A percentile compares a stretch with the other conserved stretches of the same genome.
phyloP scores from a whole-genome alignment of 345 rosid species.

The Anastatica hierochuntica region DNA sequence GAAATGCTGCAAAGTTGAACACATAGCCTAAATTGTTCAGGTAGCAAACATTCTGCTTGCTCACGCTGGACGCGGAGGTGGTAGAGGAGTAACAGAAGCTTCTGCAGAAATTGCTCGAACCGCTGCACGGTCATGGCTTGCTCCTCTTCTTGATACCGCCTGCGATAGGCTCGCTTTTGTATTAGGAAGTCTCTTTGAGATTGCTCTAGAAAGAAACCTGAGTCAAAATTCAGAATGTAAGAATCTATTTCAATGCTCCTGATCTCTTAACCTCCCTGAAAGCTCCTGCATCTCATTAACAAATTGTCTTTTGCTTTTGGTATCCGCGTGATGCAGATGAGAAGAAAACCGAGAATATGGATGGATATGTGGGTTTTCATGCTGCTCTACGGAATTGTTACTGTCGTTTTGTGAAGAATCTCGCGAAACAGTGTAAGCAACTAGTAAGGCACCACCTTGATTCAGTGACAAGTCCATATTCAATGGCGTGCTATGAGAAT shows the following conservation, averaged over 20 bases:
- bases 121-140: constrained; percentile 93
- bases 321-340: no score
- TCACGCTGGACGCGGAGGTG: constrained; percentile 86
- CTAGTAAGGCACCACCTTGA: constrained; percentile 87
- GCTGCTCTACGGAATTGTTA: constrained; percentile 78
- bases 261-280: neutral
- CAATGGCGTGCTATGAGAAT: constrained; percentile 79
- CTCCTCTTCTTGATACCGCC: constrained; percentile 94
- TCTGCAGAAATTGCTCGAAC: constrained; percentile 94
- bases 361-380: constrained; percentile 81
- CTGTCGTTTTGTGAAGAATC: constrained; percentile 58
- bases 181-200: constrained; percentile 71
- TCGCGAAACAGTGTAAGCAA: constrained; percentile 82
- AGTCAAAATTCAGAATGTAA: constrained; percentile 60
- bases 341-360: constrained; percentile 58
- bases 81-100: constrained; percentile 85
- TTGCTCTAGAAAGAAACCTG: constrained; percentile 74
- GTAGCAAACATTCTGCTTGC: constrained; percentile 93
- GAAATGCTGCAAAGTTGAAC: neutral
- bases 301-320: constrained; percentile 2
- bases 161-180: constrained; percentile 93
- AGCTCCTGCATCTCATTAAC: neutral
- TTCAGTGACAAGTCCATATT: constrained; percentile 92
- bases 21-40: constrained; percentile 29
- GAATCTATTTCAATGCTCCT: constrained; percentile 20